Base-by-base conservation (phyloP, 106 monocot species). In the Phalaenopsis aphrodite region DNA sequence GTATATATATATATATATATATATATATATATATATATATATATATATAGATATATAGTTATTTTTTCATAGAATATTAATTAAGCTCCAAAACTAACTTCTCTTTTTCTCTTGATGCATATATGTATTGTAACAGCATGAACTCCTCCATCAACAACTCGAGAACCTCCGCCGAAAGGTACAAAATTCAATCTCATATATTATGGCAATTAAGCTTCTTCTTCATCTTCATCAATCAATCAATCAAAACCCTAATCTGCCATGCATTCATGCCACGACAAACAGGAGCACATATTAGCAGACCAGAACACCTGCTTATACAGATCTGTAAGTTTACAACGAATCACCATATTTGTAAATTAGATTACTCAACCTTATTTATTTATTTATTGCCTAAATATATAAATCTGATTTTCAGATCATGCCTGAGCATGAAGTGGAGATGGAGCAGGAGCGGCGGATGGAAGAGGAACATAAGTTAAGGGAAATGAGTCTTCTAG, bases 161-260 rank as follows among this genome's bases (percentile, higher is more conserved):
- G 86, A 85, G 5, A 90, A 92, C 79, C 81, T 95, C 42, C 87
- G 86, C 61, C 82, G 80, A 68, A 93, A 88, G 95, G 95, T 84
- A 85, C 55, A 37, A 24, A 55, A 17, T 23, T 2, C 19, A 11
- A 24, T 74, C n/a, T 42, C 8, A 42, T 57, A 5, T 77, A 23
- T 24, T n/a, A 47, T 15, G 52, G 3, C 12, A 64, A 72, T 65
- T 39, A 10, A 4, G 16, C 5, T n/a, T 9, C 8, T 41, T 5
- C 38, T 24, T 45, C 73, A 9, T n/a, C 11, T 61, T 57, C 17
- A 78, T 47, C 16, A 75, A 24, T 65, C 21, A 2, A 65, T 21
- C 64, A 65, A 65, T 24, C 64, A 24, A 7, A 65, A 24, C 5
- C 9, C 8, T 65, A 12, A 52, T 14, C 10, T 52, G 12, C 14